These are phyloP conservation scores for Cladosporium sp. DNA, from an alignment of 2,329 filamentous ascomycete genomes.

Conservation along the genomic window DNA sequence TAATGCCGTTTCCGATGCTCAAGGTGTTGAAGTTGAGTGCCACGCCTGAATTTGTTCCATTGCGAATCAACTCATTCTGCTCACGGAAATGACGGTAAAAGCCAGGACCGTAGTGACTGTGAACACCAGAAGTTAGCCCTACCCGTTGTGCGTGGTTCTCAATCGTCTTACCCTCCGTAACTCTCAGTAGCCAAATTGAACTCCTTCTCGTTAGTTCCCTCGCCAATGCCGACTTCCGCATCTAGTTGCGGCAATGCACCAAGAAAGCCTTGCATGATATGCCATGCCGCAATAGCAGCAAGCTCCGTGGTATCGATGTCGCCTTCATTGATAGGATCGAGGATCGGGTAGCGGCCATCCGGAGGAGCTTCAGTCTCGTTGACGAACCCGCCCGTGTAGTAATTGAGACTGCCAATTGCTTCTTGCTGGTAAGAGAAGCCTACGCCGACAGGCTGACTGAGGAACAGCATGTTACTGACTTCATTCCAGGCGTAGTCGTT, in stretches of 20 bases:
- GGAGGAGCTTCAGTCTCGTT: slow-evolving; percentile 35
- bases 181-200: slow-evolving; percentile 62
- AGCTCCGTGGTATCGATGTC: slow-evolving; percentile 52
- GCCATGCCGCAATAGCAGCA: slow-evolving; percentile 52
- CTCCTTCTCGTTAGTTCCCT: slow-evolving; percentile 38
- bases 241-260: slow-evolving; percentile 46
- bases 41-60: slow-evolving; percentile 36
- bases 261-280: slow-evolving; percentile 49
- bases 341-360: slow-evolving; percentile 45
- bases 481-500: slow-evolving; percentile 60
- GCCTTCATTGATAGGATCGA: slow-evolving; percentile 40
- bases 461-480: slow-evolving; percentile 56
- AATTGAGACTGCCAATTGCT: slow-evolving; percentile 36
- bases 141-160: slow-evolving; percentile 26
- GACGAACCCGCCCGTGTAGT: slow-evolving; percentile 42
- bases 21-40: slow-evolving; percentile 48
- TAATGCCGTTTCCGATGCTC: slow-evolving; percentile 54
- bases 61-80: slow-evolving; percentile 52
- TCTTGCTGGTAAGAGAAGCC: slow-evolving; percentile 51
- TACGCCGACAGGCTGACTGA: slow-evolving; percentile 57
- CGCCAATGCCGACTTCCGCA: slow-evolving; percentile 32
- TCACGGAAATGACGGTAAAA: slow-evolving; percentile 56
- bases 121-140: background rate
- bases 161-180: slow-evolving; percentile 54
- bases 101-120: slow-evolving; percentile 38